Conservation (phyloP, 2,329 filamentous ascomycete genomes). For the Tolypocladium guangdongense region DNA sequence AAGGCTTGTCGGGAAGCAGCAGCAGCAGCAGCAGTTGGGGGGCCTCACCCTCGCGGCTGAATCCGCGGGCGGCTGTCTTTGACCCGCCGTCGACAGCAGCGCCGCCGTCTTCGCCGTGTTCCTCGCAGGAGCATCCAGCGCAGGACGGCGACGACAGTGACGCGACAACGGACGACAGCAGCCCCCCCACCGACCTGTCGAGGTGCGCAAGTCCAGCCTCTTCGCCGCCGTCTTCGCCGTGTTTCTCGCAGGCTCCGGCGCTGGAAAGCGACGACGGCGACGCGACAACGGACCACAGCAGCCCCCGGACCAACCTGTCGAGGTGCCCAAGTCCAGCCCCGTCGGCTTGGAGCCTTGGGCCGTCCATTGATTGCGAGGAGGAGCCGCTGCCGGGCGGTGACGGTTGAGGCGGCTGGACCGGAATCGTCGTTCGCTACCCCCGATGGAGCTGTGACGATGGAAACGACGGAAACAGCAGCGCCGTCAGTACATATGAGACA, state of each 20-base stretch:
- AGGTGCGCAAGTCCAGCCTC: not conserved
- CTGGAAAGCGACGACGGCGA: too few species aligned
- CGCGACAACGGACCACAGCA: too few species aligned
- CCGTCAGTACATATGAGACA: not conserved
- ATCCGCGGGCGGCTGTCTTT: slow-evolving; percentile 6
- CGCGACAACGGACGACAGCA: not conserved
- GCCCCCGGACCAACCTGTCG: too few species aligned
- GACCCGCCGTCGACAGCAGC: not conserved
- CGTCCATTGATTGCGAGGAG: not conserved
- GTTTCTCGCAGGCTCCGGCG: not conserved
- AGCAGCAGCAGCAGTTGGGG: not conserved
- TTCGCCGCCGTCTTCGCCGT: not conserved
- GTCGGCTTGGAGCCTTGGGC: not conserved
- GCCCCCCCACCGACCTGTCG: not conserved
- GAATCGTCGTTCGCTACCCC: not conserved
- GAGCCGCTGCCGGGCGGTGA: not conserved
- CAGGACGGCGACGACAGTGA: not conserved
- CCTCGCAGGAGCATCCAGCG: not conserved
- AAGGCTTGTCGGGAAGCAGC: not conserved
- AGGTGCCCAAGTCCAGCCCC: not conserved
- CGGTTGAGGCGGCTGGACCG: not conserved
- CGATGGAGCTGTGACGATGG: not conserved
- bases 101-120: not conserved
- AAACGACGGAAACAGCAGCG: not conserved
- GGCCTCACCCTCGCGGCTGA: not conserved